Conservation (phyloP, 305 asterid genomes). For the Lippia alba region DNA sequence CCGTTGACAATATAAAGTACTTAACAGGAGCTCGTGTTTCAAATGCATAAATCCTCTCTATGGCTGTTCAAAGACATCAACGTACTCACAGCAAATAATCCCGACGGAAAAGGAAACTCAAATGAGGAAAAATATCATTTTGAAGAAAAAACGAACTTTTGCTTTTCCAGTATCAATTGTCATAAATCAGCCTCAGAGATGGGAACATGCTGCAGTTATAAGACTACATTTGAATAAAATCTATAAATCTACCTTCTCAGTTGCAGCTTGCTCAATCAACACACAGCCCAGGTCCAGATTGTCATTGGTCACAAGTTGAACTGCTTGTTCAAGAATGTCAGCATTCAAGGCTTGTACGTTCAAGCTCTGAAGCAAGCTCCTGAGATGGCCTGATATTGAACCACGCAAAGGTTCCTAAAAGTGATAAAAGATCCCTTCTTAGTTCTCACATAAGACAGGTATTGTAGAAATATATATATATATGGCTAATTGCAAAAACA, state of each 20-base stretch:
- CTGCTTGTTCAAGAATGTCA: conserved; percentile 85
- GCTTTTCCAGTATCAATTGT: conserved; percentile 12
- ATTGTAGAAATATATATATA: background rate
- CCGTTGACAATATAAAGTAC: too few species aligned
- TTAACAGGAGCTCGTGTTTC: too few species aligned
- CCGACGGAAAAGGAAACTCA: background rate
- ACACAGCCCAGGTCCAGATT: conserved; percentile 99
- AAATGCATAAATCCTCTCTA: too few species aligned
- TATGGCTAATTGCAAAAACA: background rate
- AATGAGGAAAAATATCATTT: background rate
- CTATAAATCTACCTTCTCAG: conserved; percentile 72
- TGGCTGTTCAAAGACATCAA: too few species aligned
- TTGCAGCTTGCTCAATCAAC: conserved; percentile 97
- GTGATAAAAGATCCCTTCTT: conserved; percentile 17
- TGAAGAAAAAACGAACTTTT: background rate
- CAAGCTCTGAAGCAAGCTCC: conserved; percentile 77
- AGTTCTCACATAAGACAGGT: conserved; percentile 18
- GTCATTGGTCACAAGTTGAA: conserved; percentile 90
- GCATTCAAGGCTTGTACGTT: conserved; percentile 37
- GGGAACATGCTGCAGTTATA: conserved; percentile 24
- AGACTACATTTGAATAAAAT: conserved; percentile 5
- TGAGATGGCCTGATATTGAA: conserved; percentile 84
- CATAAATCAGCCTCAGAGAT: conserved; percentile 21
- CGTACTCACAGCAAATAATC: too few species aligned
- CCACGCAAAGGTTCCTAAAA: conserved; percentile 91